A percentile compares a stretch with the other conserved stretches of the same genome.
These are phyloP conservation scores for Gaertneriomyces sp. DNA, from an alignment of 192 early-diverging fungal genomes.

Conservation along the genomic window DNA sequence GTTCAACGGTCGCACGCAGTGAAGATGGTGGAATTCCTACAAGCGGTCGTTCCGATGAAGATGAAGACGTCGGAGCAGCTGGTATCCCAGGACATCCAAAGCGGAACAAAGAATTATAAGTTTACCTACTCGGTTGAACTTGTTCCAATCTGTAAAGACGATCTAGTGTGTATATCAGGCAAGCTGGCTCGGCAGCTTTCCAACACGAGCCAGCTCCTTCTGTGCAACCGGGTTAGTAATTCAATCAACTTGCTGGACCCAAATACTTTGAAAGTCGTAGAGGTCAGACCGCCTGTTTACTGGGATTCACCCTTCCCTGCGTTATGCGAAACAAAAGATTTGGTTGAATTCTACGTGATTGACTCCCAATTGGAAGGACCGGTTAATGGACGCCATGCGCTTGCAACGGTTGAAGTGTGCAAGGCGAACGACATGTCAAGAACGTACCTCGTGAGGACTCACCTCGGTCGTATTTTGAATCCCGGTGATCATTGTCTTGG, in stretches of 20 bases:
- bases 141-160: slow-evolving; percentile 95
- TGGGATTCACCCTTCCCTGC: slow-evolving; percentile 82
- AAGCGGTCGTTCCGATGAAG: slow-evolving; percentile 76
- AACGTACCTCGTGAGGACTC: slow-evolving; percentile 81
- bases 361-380: slow-evolving; percentile 84
- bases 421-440: slow-evolving; percentile 70
- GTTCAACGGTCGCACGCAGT: slow-evolving; percentile 82
- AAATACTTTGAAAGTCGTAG: slow-evolving; percentile 72
- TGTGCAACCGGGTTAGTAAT: slow-evolving; percentile 85
- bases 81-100: slow-evolving; percentile 94
- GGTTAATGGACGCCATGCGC: slow-evolving; percentile 51
- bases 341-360: slow-evolving; percentile 93
- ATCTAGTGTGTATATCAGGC: slow-evolving; percentile 79
- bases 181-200: slow-evolving; percentile 83
- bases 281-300: slow-evolving; percentile 70
- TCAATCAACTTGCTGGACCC: slow-evolving; percentile 82
- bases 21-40: slow-evolving; percentile 94
- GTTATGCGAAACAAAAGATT: slow-evolving; percentile 71
- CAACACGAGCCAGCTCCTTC: slow-evolving; percentile 77
- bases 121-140: slow-evolving; percentile 96
- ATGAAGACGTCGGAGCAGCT: slow-evolving; percentile 91
- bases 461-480: slow-evolving; percentile 86
- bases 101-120: slow-evolving; percentile 87
- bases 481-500: slow-evolving; percentile 89
- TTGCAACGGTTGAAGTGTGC: slow-evolving; percentile 87